Conservation (phyloP, 441 rosid genomes). For the Erodium trifolium region DNA sequence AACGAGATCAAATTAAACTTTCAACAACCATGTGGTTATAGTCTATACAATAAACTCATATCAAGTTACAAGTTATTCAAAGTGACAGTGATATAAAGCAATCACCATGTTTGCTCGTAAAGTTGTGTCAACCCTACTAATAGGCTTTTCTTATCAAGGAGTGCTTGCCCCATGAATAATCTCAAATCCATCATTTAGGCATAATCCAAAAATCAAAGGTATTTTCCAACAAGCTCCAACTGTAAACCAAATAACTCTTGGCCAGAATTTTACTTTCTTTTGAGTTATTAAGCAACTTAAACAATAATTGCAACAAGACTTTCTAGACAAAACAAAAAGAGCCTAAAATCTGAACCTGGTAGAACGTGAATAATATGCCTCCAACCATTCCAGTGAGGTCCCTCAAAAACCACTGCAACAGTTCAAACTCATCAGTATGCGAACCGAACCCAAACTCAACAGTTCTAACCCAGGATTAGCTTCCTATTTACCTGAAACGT, state of each 20-base stretch:
- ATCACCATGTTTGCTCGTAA: neutral
- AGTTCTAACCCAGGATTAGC: neutral
- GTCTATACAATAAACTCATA: neutral
- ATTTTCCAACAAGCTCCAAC: neutral
- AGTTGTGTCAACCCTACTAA: neutral
- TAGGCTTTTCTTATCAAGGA: neutral
- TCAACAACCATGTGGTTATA: neutral
- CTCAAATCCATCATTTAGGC: neutral
- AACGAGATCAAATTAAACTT: neutral
- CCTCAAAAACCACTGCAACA: conserved; percentile 85
- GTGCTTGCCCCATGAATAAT: neutral
- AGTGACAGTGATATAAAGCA: neutral
- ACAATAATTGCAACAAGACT: neutral
- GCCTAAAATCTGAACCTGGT: conserved; percentile 44
- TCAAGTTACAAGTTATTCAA: neutral
- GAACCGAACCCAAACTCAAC: neutral
- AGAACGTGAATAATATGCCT: conserved; percentile 81
- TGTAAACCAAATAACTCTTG: neutral
- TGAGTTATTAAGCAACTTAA: neutral
- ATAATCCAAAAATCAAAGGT: neutral
- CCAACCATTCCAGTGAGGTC: conserved; percentile 96
- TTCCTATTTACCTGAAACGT: conserved; percentile 66
- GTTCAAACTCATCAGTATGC: conserved; percentile 12
- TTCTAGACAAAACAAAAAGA: conserved; percentile 1
- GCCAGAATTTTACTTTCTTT: neutral